A percentile compares a stretch with the other conserved stretches of the same genome.
phyloP scores from a whole-genome alignment of 2,329 filamentous ascomycete genomes.

The Sporothrix protearum region DNA sequence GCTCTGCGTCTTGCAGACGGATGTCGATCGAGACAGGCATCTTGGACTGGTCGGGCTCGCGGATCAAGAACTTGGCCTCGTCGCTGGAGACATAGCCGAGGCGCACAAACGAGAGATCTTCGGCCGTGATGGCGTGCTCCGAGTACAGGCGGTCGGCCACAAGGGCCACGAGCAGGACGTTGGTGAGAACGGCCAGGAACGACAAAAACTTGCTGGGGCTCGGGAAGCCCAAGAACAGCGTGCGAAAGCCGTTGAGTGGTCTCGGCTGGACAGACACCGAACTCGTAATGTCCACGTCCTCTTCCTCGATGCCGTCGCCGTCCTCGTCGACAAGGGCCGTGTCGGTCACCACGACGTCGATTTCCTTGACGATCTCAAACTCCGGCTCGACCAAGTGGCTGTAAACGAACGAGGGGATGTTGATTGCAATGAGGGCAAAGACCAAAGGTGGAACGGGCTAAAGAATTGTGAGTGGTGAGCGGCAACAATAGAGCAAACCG shows the following conservation, averaged over 20 bases:
- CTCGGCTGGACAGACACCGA: constrained; percentile 58
- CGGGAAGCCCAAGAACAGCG: constrained; percentile 72
- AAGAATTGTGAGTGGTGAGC: background rate
- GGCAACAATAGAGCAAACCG: background rate
- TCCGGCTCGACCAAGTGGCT: constrained; percentile 55
- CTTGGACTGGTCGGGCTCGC: constrained; percentile 73
- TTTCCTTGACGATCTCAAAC: constrained; percentile 57
- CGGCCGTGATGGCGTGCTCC: constrained; percentile 65
- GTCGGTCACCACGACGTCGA: constrained; percentile 55
- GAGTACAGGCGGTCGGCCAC: constrained; percentile 75
- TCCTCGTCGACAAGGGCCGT: constrained; percentile 39
- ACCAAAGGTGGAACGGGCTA: constrained; percentile 38
- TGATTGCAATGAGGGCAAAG: constrained; percentile 62
- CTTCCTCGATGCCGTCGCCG: constrained; percentile 40
- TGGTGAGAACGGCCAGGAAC: constrained; percentile 65
- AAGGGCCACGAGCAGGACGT: constrained; percentile 64
- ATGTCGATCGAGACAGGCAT: constrained; percentile 74
- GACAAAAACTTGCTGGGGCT: constrained; percentile 67
- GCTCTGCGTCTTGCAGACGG: constrained; percentile 50
- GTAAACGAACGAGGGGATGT: constrained; percentile 60
- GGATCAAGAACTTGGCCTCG: constrained; percentile 75
- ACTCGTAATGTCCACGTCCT: constrained; percentile 61
- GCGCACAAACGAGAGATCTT: constrained; percentile 79
- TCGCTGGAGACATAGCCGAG: constrained; percentile 81
- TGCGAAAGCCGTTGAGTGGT: constrained; percentile 55